Conservation (phyloP, 768 basidiomycete species). For the Pleurotus citrinopileatus region DNA sequence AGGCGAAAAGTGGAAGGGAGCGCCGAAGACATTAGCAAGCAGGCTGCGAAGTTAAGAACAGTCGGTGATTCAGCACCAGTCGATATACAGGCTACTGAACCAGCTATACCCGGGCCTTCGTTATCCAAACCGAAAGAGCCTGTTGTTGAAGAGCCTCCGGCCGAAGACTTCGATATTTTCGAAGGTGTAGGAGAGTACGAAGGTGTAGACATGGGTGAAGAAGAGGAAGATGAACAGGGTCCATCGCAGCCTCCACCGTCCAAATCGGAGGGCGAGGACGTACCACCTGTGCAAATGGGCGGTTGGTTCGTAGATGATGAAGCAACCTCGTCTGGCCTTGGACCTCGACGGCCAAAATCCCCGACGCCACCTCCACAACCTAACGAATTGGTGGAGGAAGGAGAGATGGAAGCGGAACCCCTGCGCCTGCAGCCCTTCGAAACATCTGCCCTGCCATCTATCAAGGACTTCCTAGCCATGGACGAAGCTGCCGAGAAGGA, state of each 20-base stretch:
- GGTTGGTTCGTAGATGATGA: constrained; percentile 47
- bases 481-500: constrained; percentile 63
- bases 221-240: constrained; percentile 23
- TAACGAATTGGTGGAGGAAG: constrained; percentile 29
- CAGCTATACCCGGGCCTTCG: neutral
- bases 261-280: constrained; percentile 14
- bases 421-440: constrained; percentile 69
- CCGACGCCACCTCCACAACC: constrained; percentile 12
- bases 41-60: too few species aligned
- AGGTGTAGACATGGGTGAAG: constrained; percentile 52
- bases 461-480: constrained; percentile 78
- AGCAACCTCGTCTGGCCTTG: constrained; percentile 17
- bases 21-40: constrained; percentile 20
- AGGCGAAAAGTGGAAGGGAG: constrained; percentile 42
- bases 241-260: neutral
- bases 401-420: constrained; percentile 40
- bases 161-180: constrained; percentile 85
- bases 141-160: constrained; percentile 33
- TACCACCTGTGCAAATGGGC: constrained; percentile 12
- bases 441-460: constrained; percentile 81
- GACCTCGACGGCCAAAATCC: constrained; percentile 11
- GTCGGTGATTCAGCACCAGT: too few species aligned
- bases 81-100: neutral
- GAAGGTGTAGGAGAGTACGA: constrained; percentile 82
- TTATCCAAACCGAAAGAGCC: constrained; percentile 11